These are phyloP conservation scores for Cyberlindnera sargentensis DNA, from an alignment of 805 yeast genomes.

Conservation along the genomic window DNA sequence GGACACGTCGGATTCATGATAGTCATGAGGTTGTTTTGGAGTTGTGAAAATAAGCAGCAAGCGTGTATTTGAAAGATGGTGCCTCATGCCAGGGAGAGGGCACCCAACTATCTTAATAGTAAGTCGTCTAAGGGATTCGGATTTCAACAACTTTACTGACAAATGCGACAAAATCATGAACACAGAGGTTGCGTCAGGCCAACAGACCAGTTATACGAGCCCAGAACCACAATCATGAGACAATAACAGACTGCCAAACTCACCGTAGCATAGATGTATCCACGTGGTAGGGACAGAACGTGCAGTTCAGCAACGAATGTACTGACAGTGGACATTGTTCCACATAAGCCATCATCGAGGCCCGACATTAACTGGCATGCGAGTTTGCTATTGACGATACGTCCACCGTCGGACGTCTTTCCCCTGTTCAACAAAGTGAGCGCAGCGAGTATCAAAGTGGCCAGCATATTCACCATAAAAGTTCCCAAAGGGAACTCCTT, in stretches of 20 bases:
- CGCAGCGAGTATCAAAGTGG: conserved; percentile 36
- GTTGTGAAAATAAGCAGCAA: background rate
- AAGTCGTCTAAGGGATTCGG: background rate
- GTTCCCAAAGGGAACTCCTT: conserved; percentile 51
- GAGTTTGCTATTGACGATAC: conserved; percentile 26
- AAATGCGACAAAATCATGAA: conserved; percentile 2
- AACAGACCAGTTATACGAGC: conserved; percentile 64
- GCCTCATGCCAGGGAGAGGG: conserved; percentile 13
- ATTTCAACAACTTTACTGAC: background rate
- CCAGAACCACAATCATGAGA: conserved; percentile 51
- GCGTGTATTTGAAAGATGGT: background rate
- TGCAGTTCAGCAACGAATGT: conserved; percentile 68
- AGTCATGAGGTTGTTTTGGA: background rate
- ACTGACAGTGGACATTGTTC: conserved; percentile 66
- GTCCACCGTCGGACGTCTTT: conserved; percentile 16
- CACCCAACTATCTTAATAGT: conserved; percentile 1
- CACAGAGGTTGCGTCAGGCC: conserved; percentile 31
- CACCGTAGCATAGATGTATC: conserved; percentile 43
- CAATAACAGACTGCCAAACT: conserved; percentile 44
- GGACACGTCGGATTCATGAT: conserved; percentile 19
- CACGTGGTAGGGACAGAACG: conserved; percentile 27
- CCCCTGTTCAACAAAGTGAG: conserved; percentile 42
- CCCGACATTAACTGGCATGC: conserved; percentile 49
- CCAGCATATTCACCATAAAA: conserved; percentile 41
- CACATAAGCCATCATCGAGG: conserved; percentile 61